Percentiles rank a stretch among this genome's conserved stretches.
These are phyloP conservation scores for Russula compacta DNA, from an alignment of 768 basidiomycete genomes.

Conservation along the genomic window DNA sequence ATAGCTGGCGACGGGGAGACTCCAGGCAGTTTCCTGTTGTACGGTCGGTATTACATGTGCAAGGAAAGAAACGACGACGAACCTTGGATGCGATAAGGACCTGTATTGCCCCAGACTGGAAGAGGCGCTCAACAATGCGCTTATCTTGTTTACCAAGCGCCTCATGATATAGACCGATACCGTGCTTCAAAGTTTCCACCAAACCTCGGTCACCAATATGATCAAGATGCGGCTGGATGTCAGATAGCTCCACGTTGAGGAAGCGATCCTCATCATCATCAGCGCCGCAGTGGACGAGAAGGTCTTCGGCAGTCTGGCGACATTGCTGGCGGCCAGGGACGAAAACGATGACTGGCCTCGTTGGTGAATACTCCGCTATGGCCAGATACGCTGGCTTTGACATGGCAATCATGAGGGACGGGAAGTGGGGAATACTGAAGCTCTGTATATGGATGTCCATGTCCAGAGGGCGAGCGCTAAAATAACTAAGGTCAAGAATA, in stretches of 20 bases:
- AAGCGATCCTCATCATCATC: conserved; percentile 81
- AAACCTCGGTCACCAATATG: conserved; percentile 70
- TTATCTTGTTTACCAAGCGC: conserved; percentile 89
- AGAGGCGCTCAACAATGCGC: conserved; percentile 84
- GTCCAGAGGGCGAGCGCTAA: conserved; percentile 87
- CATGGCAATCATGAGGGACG: conserved; percentile 98
- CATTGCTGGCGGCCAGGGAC: conserved; percentile 92
- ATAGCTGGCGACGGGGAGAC: conserved; percentile 84
- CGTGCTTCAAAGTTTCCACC: conserved; percentile 75
- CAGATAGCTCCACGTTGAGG: conserved; percentile 77
- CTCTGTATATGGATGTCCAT: conserved; percentile 97
- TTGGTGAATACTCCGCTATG: conserved; percentile 76
- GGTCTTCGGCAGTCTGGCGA: conserved; percentile 85
- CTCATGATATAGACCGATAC: conserved; percentile 94
- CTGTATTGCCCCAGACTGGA: conserved; percentile 91
- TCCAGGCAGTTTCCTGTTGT: conserved; percentile 88
- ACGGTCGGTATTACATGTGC: not conserved
- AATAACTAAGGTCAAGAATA: not conserved
- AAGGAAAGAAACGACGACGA: conserved; percentile 17
- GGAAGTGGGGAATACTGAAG: conserved; percentile 95
- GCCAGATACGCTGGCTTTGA: conserved; percentile 96
- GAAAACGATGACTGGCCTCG: conserved; percentile 85
- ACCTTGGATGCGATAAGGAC: conserved; percentile 92
- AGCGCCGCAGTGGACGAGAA: conserved; percentile 79
- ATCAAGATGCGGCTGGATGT: conserved; percentile 82